phyloP scores from a whole-genome alignment of 2,329 filamentous ascomycete species.

The Chrysoporthe deuterocubensis region DNA sequence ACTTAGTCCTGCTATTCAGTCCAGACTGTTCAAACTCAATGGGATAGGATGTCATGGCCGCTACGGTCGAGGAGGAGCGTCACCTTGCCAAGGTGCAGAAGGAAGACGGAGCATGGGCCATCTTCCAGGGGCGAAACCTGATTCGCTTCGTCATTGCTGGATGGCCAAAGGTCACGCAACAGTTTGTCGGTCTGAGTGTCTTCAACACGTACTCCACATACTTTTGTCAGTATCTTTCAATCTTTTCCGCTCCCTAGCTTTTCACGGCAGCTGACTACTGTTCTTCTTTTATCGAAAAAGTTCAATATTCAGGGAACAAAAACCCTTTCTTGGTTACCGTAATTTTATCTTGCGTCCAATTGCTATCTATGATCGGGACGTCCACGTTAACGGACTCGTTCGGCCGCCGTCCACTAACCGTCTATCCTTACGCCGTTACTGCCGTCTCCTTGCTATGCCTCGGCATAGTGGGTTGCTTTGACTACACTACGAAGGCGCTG shows the following conservation, averaged over 20 bases:
- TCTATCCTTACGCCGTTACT: conserved; percentile 45
- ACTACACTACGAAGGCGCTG: conserved; percentile 38
- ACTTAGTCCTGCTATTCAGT: neutral
- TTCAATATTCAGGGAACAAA: conserved; percentile 33
- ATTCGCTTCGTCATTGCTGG: conserved; percentile 8
- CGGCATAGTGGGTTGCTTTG: conserved; percentile 46
- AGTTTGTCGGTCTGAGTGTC: conserved; percentile 33
- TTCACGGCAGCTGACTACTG: neutral
- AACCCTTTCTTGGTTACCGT: conserved; percentile 33
- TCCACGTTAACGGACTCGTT: conserved; percentile 40
- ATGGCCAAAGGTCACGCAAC: conserved; percentile 28
- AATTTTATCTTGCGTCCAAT: conserved; percentile 42
- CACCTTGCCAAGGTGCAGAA: conserved; percentile 14
- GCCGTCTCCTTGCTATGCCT: conserved; percentile 41
- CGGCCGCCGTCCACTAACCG: conserved; percentile 43
- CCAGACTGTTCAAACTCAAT: neutral
- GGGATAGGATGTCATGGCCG: conserved; percentile 31
- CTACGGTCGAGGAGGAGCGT: conserved; percentile 30
- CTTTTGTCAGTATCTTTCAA: conserved; percentile 25
- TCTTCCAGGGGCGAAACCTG: conserved; percentile 9
- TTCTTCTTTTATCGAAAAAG: neutral
- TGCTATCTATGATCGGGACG: conserved; percentile 47
- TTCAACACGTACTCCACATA: conserved; percentile 32
- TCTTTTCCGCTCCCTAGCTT: neutral
- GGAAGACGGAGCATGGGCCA: conserved; percentile 3